Percentiles rank a stretch among this genome's conserved stretches.
Conservation (phyloP, 2,329 filamentous ascomycete species). For the Aspergillus hortae region DNA sequence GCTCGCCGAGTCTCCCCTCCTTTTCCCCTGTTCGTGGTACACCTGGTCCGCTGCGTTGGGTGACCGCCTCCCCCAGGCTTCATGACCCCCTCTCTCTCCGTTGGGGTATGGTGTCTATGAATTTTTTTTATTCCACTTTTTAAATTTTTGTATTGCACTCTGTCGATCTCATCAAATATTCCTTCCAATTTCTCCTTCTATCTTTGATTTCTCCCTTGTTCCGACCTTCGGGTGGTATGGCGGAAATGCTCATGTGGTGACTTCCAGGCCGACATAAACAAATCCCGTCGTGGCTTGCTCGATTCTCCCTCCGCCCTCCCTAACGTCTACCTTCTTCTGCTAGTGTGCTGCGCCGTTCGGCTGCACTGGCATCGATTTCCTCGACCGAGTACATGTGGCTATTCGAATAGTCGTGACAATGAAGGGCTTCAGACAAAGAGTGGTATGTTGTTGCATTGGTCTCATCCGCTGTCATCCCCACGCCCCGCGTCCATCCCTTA, state of each 20-base stretch:
- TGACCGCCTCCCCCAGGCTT: slow-evolving; percentile 5
- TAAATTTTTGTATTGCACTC: not conserved
- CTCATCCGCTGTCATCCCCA: slow-evolving; percentile 9
- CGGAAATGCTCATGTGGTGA: slow-evolving; percentile 11
- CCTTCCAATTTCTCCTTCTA: not conserved
- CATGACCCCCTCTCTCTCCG: slow-evolving; percentile 1
- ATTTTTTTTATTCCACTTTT: not conserved
- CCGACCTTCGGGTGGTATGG: not conserved
- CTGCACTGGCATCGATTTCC: slow-evolving; percentile 33
- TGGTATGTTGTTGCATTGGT: slow-evolving; percentile 63
- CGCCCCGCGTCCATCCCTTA: slow-evolving; percentile 20
- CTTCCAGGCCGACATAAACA: slow-evolving; percentile 29
- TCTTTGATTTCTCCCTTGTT: not conserved
- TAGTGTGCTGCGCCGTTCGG: slow-evolving; percentile 29
- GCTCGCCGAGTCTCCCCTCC: not conserved
- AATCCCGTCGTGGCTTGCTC: slow-evolving; percentile 22
- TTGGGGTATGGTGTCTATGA: not conserved
- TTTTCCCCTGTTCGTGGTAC: not conserved
- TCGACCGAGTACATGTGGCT: slow-evolving; percentile 35
- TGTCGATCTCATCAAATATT: not conserved
- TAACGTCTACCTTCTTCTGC: slow-evolving; percentile 25
- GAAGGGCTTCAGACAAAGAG: slow-evolving; percentile 97
- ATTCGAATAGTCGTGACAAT: slow-evolving; percentile 57
- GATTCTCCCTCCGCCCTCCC: slow-evolving; percentile 18
- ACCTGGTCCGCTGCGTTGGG: not conserved